Evolutionary conservation across 257 asterid genomes (phyloP).

Genomic region (Petrea volubilis): DNA sequence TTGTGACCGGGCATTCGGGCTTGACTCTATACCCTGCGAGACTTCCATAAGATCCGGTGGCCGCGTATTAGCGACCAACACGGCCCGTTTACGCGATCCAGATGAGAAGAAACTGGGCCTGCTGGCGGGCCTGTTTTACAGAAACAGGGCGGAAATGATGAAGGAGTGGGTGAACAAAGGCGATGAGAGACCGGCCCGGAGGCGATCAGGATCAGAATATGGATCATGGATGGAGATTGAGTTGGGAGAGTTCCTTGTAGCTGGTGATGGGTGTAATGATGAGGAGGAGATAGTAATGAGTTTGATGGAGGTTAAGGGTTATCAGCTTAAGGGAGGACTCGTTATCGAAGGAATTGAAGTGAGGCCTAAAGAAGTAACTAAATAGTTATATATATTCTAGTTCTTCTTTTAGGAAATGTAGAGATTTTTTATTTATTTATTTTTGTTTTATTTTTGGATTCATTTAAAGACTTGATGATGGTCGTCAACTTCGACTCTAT

Average conservation of each 20-base stretch:
- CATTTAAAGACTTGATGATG: not conserved
- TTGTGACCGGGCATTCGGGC: conserved; percentile 27
- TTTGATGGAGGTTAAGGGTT: conserved; percentile 39
- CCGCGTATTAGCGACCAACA: not conserved
- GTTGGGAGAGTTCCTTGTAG: conserved; percentile 31
- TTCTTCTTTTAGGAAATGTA: not conserved
- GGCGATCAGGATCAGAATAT: too few species aligned
- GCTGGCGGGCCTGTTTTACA: conserved; percentile 18
- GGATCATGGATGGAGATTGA: conserved; percentile 46
- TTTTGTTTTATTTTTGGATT: not conserved
- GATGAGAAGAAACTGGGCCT: not conserved
- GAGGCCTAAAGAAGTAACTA: conserved; percentile 25
- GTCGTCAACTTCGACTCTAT: not conserved
- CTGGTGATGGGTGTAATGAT: not conserved
- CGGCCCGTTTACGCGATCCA: conserved; percentile 10
- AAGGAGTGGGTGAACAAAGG: conserved; percentile 22
- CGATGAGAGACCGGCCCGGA: not conserved
- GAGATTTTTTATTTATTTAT: not conserved
- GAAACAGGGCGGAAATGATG: conserved; percentile 29
- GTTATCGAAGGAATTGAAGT: conserved; percentile 39
- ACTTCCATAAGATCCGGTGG: conserved; percentile 4
- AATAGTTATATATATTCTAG: not conserved
- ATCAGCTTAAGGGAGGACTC: conserved; percentile 37
- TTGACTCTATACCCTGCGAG: conserved; percentile 32
- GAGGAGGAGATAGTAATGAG: conserved; percentile 22